phyloP scores from a whole-genome alignment of 2,329 filamentous ascomycete genomes.

The Diaporthe sp. region DNA sequence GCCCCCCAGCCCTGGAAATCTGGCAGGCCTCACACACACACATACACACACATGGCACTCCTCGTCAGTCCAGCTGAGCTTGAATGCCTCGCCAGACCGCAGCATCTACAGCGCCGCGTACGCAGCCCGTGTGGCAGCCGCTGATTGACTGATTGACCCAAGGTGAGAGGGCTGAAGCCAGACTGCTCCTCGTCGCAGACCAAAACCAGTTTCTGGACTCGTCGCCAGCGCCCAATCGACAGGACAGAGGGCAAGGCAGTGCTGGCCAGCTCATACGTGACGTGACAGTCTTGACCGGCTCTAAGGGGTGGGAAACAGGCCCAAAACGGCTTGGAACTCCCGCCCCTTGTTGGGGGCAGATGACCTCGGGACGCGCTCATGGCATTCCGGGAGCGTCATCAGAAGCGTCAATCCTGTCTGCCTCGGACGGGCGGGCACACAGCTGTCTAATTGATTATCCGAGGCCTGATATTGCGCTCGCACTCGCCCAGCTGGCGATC shows the following conservation, averaged over 20 bases:
- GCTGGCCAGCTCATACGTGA: conserved; percentile 26
- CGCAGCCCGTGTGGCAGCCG: conserved; percentile 3
- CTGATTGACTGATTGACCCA: conserved; percentile 18
- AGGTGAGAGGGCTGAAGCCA: not conserved
- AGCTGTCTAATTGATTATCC: conserved; percentile 26
- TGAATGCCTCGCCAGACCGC: conserved; percentile 7
- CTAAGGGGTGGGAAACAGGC: conserved; percentile 9
- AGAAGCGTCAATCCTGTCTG: conserved; percentile 10
- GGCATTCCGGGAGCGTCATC: conserved; percentile 27
- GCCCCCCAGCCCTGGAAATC: not conserved
- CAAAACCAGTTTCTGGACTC: conserved; percentile 2
- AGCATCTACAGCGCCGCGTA: conserved; percentile 23
- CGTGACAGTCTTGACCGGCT: conserved; percentile 18
- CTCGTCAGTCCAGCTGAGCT: not conserved
- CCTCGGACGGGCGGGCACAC: conserved; percentile 18
- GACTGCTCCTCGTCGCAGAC: not conserved
- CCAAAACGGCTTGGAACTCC: conserved; percentile 23
- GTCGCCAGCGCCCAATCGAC: not conserved
- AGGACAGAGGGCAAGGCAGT: conserved; percentile 21
- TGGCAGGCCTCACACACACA: conserved; percentile 3
- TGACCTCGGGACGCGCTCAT: conserved; percentile 30
- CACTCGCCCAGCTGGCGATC: conserved; percentile 20
- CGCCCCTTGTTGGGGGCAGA: conserved; percentile 24
- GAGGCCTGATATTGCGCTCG: conserved; percentile 18
- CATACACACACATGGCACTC: not conserved